Conservation (phyloP, 2,329 filamentous ascomycete species). For the Chrysoporthe puriensis region DNA sequence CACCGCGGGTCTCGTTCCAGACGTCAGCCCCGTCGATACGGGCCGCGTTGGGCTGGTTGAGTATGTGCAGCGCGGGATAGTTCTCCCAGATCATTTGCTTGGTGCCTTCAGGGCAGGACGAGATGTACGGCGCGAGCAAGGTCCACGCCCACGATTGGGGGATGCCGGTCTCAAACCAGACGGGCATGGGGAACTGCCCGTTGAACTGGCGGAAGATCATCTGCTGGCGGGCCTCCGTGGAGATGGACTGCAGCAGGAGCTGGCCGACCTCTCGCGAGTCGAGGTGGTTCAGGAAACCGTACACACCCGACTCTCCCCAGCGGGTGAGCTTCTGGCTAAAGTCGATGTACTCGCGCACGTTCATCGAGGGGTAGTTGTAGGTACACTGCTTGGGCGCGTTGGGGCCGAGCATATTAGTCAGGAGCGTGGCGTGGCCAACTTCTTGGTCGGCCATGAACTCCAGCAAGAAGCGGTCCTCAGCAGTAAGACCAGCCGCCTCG, state of each 20-base stretch:
- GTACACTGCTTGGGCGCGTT: conserved; percentile 74
- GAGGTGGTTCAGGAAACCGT: conserved; percentile 78
- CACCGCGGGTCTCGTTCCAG: conserved; percentile 66
- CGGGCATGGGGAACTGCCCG: conserved; percentile 79
- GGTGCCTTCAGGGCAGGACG: conserved; percentile 71
- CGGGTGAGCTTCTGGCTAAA: conserved; percentile 86
- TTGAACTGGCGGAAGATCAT: conserved; percentile 83
- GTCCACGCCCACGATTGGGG: conserved; percentile 88
- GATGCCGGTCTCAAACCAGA: conserved; percentile 79
- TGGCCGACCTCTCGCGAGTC: conserved; percentile 75
- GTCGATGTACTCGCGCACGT: conserved; percentile 77
- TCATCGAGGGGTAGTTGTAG: conserved; percentile 80
- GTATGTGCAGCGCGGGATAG: conserved; percentile 71
- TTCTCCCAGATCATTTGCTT: conserved; percentile 85
- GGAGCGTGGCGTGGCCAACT: conserved; percentile 73
- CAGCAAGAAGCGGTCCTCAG: conserved; percentile 72
- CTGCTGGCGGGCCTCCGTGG: conserved; percentile 80
- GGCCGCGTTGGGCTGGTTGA: conserved; percentile 78
- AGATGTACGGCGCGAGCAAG: conserved; percentile 79
- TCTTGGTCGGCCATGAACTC: conserved; percentile 80
- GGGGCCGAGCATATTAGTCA: conserved; percentile 77
- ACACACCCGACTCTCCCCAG: conserved; percentile 78
- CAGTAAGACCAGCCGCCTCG: conserved; percentile 65
- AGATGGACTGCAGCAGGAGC: conserved; percentile 75
- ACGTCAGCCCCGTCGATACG: conserved; percentile 65